Conservation (phyloP, 345 rosid species). For the Excoecaria cochinchinensis region DNA sequence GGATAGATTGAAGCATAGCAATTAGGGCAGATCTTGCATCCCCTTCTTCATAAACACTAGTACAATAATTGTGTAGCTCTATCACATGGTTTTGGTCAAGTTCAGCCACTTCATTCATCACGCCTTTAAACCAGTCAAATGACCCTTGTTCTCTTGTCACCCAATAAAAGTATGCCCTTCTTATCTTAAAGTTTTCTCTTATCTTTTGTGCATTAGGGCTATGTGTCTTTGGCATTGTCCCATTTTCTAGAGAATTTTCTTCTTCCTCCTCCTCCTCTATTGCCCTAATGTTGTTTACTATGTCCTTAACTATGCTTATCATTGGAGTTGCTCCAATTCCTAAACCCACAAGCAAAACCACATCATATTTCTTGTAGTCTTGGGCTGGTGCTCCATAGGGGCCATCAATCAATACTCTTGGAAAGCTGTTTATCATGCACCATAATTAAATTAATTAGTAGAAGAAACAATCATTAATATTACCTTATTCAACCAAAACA, state of each 20-base stretch:
- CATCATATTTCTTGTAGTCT: slow-evolving; percentile 75
- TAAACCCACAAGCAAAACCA: slow-evolving; percentile 67
- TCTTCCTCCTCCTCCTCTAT: slow-evolving; percentile 42
- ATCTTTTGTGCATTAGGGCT: slow-evolving; percentile 38
- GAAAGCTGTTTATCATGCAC: slow-evolving; percentile 46
- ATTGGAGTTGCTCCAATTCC: slow-evolving; percentile 92
- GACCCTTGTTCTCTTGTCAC: slow-evolving; percentile 85
- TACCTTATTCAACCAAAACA: background rate
- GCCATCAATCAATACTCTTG: slow-evolving; percentile 68
- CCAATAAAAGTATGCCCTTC: slow-evolving; percentile 83
- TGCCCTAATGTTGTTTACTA: slow-evolving; percentile 61
- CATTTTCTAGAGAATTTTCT: slow-evolving; percentile 40
- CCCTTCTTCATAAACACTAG: slow-evolving; percentile 84
- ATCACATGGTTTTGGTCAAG: slow-evolving; percentile 58
- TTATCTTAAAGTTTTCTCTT: slow-evolving; percentile 56
- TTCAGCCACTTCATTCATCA: slow-evolving; percentile 79
- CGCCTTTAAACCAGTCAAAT: slow-evolving; percentile 80
- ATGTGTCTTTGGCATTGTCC: slow-evolving; percentile 22
- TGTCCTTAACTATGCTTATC: slow-evolving; percentile 85
- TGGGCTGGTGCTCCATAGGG: slow-evolving; percentile 95
- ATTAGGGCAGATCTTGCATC: slow-evolving; percentile 82
- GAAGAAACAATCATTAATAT: background rate
- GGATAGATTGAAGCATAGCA: slow-evolving; percentile 71
- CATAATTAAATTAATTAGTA: background rate
- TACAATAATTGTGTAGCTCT: slow-evolving; percentile 74